Base-by-base conservation (phyloP, 1,284 basidiomycete species). In the Bondarzewia mesenterica region DNA sequence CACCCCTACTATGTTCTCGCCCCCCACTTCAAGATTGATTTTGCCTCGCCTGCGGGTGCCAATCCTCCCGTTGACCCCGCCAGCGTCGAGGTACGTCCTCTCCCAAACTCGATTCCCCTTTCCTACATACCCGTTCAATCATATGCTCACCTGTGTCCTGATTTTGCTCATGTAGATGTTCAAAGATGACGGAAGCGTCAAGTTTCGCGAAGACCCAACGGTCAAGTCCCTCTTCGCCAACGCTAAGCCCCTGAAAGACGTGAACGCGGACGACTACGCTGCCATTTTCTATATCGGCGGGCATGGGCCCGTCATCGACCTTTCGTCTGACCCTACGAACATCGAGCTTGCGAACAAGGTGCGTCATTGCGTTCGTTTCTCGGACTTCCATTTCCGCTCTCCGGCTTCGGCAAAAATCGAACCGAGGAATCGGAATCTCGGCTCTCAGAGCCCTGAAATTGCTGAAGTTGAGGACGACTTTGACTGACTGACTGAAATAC, bases 231-330 rank as follows among this genome's bases (percentile, higher is more conserved):
- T 85, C 61, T 62, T 88, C 41, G 73, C 73, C 20, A 70, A 69
- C 44, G 78, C 85, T 5, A 78, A 81, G 64, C 77, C 73, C 63
- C 69, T 91, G 44, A 66, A 72, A 1, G 75, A 82, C 1, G 73
- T 90, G 56, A 72, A 77, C 45, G 65, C 63, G 3, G 61, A 67
- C 12, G 78, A 85, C 54, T 92, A 86, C 58, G 80, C 75, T 48
- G 88, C 80, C 12, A 69, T 92, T 52, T 91, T 88, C 66, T 88
- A 88, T 61, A 74, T 85, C 46, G 89, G 89, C 40, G 89, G 81
- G 26, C 83, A 86, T 58, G 84, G 84, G 2, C 84, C 85, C 14
- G 75, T 82, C 42, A 67, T 89, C 42, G 86, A 89, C 61, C 71
- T 89, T 20, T 64, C 85, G 2, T 56, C 56, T 21, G 80, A 89